Evolutionary conservation across 345 rosid species (phyloP).

Genomic region (Populus tremula): DNA sequence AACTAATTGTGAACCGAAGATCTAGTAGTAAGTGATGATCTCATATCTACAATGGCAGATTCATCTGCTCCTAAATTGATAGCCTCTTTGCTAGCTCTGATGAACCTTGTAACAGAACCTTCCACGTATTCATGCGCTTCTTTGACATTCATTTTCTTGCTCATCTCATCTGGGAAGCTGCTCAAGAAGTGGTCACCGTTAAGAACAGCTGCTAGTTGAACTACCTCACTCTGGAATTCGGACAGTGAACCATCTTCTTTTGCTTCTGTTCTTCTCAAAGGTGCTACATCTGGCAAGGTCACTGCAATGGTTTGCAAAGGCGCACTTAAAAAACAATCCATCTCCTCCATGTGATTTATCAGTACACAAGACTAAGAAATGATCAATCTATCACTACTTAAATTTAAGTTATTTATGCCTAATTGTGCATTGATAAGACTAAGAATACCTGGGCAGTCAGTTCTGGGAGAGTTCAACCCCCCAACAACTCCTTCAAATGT

Average conservation of each 20-base stretch:
- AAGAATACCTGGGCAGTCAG: slow-evolving; percentile 75
- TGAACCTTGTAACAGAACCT: slow-evolving; percentile 70
- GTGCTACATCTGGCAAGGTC: slow-evolving; percentile 66
- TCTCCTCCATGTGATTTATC: not conserved
- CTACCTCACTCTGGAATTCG: slow-evolving; percentile 81
- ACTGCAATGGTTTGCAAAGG: slow-evolving; percentile 31
- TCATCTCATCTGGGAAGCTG: slow-evolving; percentile 73
- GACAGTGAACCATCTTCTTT: slow-evolving; percentile 61
- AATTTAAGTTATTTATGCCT: not conserved
- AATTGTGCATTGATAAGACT: not conserved
- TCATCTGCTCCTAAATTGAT: slow-evolving; percentile 75
- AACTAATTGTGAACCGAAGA: slow-evolving; percentile 38
- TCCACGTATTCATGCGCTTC: slow-evolving; percentile 72
- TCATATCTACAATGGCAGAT: slow-evolving; percentile 93
- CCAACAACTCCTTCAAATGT: slow-evolving; percentile 76
- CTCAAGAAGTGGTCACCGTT: slow-evolving; percentile 85
- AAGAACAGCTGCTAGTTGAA: slow-evolving; percentile 91
- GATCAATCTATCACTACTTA: not conserved
- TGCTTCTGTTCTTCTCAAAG: slow-evolving; percentile 70
- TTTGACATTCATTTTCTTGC: slow-evolving; percentile 79
- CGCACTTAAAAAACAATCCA: not conserved
- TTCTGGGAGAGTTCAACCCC: slow-evolving; percentile 67
- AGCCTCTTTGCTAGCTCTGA: slow-evolving; percentile 92
- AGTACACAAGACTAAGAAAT: not conserved
- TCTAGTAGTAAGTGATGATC: slow-evolving; percentile 82